A percentile compares a stretch with the other conserved stretches of the same genome.
Conservation (phyloP, 129 eudicot species). For the Saposhnikovia divaricata region DNA sequence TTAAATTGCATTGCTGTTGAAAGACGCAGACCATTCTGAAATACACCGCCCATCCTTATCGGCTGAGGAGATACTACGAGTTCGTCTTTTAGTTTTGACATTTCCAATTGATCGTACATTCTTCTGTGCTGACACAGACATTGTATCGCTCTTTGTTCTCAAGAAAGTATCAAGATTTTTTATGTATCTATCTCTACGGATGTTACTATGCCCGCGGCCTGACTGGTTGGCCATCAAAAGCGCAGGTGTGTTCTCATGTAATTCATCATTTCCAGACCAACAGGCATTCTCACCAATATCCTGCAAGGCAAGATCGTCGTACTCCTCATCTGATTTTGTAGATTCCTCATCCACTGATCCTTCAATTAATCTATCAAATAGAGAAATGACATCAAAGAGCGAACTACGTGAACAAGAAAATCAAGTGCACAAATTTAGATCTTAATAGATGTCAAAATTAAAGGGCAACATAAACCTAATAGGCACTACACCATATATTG, state of each 20-base stretch:
- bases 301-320: constrained; percentile 82
- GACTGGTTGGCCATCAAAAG: background rate
- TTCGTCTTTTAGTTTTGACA: constrained; percentile 43
- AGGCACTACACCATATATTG: too few relatives aligned
- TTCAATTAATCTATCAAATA: constrained; percentile 45
- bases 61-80: constrained; percentile 56
- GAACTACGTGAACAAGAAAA: background rate
- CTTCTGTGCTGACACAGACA: constrained; percentile 20
- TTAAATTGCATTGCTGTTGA: constrained; percentile 10
- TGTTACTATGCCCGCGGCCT: constrained; percentile 1
- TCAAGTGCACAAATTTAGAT: background rate
- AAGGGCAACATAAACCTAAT: background rate
- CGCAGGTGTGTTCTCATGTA: background rate
- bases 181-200: background rate
- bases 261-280: constrained; percentile 47
- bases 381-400: background rate
- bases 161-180: constrained; percentile 43
- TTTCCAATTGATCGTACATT: constrained; percentile 25
- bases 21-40: constrained; percentile 15
- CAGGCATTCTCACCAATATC: constrained; percentile 54
- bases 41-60: constrained; percentile 42
- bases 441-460: background rate
- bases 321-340: constrained; percentile 83
- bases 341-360: constrained; percentile 93
- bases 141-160: constrained; percentile 40